Percentiles rank a stretch among this genome's conserved stretches.
Conservation (phyloP, 345 rosid species). For the Raphanus raphanistrum region DNA sequence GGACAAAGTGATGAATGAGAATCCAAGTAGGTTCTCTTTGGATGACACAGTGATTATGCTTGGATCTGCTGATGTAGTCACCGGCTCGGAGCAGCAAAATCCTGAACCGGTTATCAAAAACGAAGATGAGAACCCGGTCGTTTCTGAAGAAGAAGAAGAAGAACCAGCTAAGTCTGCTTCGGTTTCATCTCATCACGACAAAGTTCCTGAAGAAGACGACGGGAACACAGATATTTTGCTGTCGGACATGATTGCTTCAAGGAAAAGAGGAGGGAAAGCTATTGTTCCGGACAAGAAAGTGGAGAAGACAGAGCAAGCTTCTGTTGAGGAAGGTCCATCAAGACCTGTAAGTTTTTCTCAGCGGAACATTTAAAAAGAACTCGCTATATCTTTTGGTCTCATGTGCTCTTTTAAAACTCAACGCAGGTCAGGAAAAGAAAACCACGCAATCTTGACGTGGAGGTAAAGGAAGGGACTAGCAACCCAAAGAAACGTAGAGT, state of each 20-base stretch:
- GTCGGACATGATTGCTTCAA: conserved; percentile 47
- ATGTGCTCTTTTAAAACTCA: neutral
- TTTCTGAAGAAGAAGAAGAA: conserved; percentile 38
- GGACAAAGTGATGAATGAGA: conserved; percentile 62
- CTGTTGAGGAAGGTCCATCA: conserved; percentile 38
- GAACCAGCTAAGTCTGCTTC: conserved; percentile 40
- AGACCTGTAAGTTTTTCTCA: conserved; percentile 48
- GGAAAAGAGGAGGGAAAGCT: conserved; percentile 45
- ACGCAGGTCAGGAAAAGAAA: conserved; percentile 40
- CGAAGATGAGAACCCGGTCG: conserved; percentile 41
- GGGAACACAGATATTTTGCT: conserved; percentile 34
- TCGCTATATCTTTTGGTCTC: neutral
- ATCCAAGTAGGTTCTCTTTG: conserved; percentile 55
- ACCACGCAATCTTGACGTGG: conserved; percentile 43
- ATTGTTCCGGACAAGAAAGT: conserved; percentile 38
- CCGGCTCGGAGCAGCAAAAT: conserved; percentile 44
- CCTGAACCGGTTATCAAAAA: conserved; percentile 39
- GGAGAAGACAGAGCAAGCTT: conserved; percentile 26
- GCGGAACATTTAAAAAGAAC: neutral
- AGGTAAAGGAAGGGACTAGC: conserved; percentile 43
- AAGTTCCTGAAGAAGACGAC: conserved; percentile 29
- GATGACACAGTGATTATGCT: conserved; percentile 46
- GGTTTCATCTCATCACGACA: conserved; percentile 35
- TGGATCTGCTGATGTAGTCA: conserved; percentile 41
- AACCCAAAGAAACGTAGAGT: conserved; percentile 33